These are phyloP conservation scores for Tetragonia tetragonoides DNA, from an alignment of 148 eudicot genomes.

Conservation along the genomic window DNA sequence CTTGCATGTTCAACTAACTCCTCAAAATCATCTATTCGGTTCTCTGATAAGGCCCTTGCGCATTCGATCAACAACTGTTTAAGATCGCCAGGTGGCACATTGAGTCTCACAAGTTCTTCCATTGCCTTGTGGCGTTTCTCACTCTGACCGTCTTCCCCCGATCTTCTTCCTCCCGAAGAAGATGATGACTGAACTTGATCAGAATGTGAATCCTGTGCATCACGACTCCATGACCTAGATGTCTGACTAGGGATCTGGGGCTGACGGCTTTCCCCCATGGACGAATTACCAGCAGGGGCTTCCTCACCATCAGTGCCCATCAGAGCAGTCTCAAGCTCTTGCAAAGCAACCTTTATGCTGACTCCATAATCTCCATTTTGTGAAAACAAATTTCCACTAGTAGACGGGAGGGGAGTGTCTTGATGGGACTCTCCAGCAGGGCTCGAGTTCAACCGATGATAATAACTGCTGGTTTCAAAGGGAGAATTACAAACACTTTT, in stretches of 20 bases:
- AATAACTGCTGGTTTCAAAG: constrained; percentile 35
- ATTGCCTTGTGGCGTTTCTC: constrained; percentile 34
- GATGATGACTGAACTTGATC: constrained; percentile 31
- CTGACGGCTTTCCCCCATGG: constrained; percentile 37
- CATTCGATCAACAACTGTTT: constrained; percentile 65
- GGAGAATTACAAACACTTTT: constrained; percentile 50
- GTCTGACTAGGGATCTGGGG: constrained; percentile 41
- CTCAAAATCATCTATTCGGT: constrained; percentile 58
- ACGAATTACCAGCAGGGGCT: constrained; percentile 30
- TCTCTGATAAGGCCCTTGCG: constrained; percentile 70
- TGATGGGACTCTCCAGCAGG: constrained; percentile 30
- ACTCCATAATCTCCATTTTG: constrained; percentile 31
- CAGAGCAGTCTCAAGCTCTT: constrained; percentile 66
- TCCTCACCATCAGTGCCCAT: constrained; percentile 58
- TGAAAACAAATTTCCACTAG: constrained; percentile 25
- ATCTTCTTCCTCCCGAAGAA: constrained; percentile 28
- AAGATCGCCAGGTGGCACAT: constrained; percentile 45
- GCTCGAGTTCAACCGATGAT: constrained; percentile 38
- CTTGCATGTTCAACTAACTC: constrained; percentile 47
- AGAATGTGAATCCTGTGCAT: constrained; percentile 27
- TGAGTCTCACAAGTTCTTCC: constrained; percentile 20
- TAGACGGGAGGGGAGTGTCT: constrained; percentile 12
- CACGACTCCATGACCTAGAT: constrained; percentile 45
- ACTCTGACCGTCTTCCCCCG: constrained; percentile 23
- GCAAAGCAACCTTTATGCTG: constrained; percentile 44